Evolutionary conservation across 345 rosid species (phyloP).

Genomic region (Hibiscus syriacus): DNA sequence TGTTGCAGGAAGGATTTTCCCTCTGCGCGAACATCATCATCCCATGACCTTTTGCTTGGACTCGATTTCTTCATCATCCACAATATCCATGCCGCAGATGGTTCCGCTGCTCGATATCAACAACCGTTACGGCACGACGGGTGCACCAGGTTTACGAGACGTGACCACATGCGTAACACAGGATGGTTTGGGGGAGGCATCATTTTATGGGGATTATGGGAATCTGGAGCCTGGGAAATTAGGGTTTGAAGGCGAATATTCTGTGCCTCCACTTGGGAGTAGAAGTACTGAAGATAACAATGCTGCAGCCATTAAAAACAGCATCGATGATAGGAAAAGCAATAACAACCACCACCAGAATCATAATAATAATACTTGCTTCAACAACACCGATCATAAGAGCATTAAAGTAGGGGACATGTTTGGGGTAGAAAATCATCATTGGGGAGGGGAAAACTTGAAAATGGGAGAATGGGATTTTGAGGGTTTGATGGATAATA

Average conservation of each 20-base stretch:
- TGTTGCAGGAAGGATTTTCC: constrained; percentile 23
- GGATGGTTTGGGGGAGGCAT: constrained; percentile 28
- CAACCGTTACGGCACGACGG: constrained; percentile 32
- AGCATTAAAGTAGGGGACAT: constrained; percentile 46
- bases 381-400: constrained; percentile 25
- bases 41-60: constrained; percentile 38
- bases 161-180: constrained; percentile 31
- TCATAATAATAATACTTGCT: constrained; percentile 39
- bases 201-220: constrained; percentile 28
- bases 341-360: constrained; percentile 24
- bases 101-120: constrained; percentile 27
- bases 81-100: constrained; percentile 20
- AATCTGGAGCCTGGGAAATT: constrained; percentile 23
- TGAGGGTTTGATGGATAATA: constrained; percentile 68
- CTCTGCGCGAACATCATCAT: constrained; percentile 33
- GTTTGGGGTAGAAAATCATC: constrained; percentile 44
- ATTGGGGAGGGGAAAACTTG: too few species aligned
- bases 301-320: too few species aligned
- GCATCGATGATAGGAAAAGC: too few species aligned
- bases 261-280: constrained; percentile 43
- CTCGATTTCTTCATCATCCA: constrained; percentile 41
- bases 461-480: constrained; percentile 89
- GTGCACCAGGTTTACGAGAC: constrained; percentile 25
- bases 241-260: constrained; percentile 35
- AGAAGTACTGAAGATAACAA: too few species aligned